Conservation (phyloP, 2,329 filamentous ascomycete genomes). For the Trichophyton benhamiae region DNA sequence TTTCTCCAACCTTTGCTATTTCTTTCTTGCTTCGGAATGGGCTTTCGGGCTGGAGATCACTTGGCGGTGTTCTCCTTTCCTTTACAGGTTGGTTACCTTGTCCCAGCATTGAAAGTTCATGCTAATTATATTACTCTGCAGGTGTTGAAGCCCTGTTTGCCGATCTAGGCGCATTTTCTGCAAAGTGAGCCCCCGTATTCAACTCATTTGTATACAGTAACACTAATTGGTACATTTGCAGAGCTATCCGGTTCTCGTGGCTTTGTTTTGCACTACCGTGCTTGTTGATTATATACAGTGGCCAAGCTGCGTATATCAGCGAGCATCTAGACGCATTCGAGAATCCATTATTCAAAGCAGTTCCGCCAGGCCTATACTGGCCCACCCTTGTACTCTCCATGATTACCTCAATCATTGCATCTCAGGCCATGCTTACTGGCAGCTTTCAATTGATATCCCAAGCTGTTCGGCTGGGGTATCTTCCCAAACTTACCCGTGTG, state of each 20-base stretch:
- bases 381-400: constrained; percentile 57
- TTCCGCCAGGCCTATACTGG: constrained; percentile 55
- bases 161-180: constrained; percentile 57
- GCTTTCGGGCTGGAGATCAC: constrained; percentile 39
- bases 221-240: constrained; percentile 8
- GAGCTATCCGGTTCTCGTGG: constrained; percentile 63
- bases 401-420: constrained; percentile 60
- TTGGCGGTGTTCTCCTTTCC: constrained; percentile 55
- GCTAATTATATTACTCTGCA: background rate
- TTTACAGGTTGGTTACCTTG: constrained; percentile 43
- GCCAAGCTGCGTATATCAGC: constrained; percentile 62
- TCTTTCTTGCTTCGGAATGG: constrained; percentile 39
- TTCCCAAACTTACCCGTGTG: constrained; percentile 61
- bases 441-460: constrained; percentile 60
- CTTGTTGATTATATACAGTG: constrained; percentile 48
- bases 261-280: constrained; percentile 56
- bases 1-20: constrained; percentile 39
- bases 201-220: background rate
- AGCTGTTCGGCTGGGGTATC: constrained; percentile 61
- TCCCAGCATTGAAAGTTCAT: background rate
- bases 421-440: constrained; percentile 65
- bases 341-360: constrained; percentile 63
- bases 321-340: constrained; percentile 47
- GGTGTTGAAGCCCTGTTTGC: constrained; percentile 70
- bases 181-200: constrained; percentile 10